A percentile compares a stretch with the other conserved stretches of the same genome.
Conservation (phyloP, 345 rosid genomes). For the Pugionium cornutum region DNA sequence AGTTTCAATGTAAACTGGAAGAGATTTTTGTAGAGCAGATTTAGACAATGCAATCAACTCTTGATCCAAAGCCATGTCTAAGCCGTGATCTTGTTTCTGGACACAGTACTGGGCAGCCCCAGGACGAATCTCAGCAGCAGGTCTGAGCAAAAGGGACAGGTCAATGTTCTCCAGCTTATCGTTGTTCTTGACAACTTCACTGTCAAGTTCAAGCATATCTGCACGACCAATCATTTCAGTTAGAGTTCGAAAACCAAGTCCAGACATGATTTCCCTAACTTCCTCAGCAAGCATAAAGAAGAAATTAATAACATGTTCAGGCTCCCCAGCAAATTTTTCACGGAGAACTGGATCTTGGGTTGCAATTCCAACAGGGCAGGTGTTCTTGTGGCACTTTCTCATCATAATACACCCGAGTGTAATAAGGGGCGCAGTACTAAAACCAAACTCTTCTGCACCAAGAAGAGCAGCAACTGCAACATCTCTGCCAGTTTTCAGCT, state of each 20-base stretch:
- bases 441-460: conserved; percentile 99
- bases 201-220: conserved; percentile 97
- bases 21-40: conserved; percentile 74
- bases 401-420: conserved; percentile 99
- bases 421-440: conserved; percentile 98
- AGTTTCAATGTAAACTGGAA: conserved; percentile 82
- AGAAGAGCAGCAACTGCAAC: conserved; percentile 98
- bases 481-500: conserved; percentile 97
- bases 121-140: conserved; percentile 95
- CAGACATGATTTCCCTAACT: conserved; percentile 93
- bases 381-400: conserved; percentile 99
- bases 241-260: conserved; percentile 78
- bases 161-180: conserved; percentile 92
- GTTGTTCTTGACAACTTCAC: conserved; percentile 69
- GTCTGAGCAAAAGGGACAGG: conserved; percentile 76
- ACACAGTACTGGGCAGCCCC: conserved; percentile 92
- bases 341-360: conserved; percentile 99
- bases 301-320: conserved; percentile 96
- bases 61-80: conserved; percentile 93
- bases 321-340: conserved; percentile 98
- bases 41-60: conserved; percentile 65
- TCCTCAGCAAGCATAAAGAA: conserved; percentile 99
- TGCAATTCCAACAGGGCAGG: conserved; percentile 99
- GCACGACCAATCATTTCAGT: conserved; percentile 98
- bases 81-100: conserved; percentile 93